These are phyloP conservation scores for Ustilago trichophora DNA, from an alignment of 1,284 basidiomycete genomes.

Conservation along the genomic window DNA sequence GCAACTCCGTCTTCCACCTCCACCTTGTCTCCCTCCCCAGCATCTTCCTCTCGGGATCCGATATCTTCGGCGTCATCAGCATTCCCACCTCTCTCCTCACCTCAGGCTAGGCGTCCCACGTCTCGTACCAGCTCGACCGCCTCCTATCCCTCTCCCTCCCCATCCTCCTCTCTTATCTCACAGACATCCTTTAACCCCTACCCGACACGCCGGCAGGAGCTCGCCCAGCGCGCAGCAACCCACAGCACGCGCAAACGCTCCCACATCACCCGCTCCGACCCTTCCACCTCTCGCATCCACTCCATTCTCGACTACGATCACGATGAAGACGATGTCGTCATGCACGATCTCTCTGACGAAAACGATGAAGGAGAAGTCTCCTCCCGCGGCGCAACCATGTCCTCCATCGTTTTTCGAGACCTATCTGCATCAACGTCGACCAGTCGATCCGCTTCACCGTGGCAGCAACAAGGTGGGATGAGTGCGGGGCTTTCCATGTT, in stretches of 20 bases:
- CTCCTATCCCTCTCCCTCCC: conserved; percentile 2
- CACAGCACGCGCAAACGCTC: conserved; percentile 26
- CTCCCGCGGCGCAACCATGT: conserved; percentile 41
- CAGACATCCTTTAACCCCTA: conserved; percentile 42
- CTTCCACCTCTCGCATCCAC: conserved; percentile 24
- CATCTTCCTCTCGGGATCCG: conserved; percentile 15
- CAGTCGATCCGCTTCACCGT: conserved; percentile 22
- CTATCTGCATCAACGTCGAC: conserved; percentile 21
- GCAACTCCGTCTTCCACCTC: neutral
- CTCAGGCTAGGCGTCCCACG: conserved; percentile 6
- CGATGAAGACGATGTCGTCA: conserved; percentile 10
- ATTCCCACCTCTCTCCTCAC: conserved; percentile 29
- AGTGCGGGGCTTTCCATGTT: conserved; percentile 43
- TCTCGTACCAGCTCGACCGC: no score
- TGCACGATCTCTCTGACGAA: conserved; percentile 10
- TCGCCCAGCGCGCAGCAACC: conserved; percentile 33
- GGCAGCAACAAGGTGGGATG: conserved; percentile 25
- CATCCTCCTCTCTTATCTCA: conserved; percentile 24
- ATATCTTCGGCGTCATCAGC: no score
- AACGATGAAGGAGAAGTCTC: conserved; percentile 34
- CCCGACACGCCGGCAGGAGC: conserved; percentile 40
- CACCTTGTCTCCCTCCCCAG: conserved; percentile 4
- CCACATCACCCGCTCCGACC: conserved; percentile 35
- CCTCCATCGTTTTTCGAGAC: conserved; percentile 45
- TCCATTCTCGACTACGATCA: conserved; percentile 19